Evolutionary conservation across 306 rosid species (phyloP).

Genomic region (Senna siamea): DNA sequence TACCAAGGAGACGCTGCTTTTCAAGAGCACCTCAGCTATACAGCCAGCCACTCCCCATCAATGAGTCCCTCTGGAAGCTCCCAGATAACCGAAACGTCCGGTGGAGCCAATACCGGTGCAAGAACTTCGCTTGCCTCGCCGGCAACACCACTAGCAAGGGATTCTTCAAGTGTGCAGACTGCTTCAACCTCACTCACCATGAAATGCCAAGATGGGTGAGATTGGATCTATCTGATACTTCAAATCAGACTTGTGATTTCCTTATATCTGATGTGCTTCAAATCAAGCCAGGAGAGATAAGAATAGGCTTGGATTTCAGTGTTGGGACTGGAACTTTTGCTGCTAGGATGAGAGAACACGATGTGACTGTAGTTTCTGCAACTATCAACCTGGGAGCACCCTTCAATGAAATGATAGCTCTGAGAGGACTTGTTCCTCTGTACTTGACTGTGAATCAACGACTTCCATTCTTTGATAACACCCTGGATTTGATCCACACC

Average conservation of each 20-base stretch:
- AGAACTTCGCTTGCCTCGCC: constrained; percentile 69
- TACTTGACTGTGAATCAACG: constrained; percentile 72
- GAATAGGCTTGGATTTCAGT: constrained; percentile 76
- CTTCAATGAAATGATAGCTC: constrained; percentile 77
- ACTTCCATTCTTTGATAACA: constrained; percentile 74
- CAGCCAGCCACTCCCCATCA: constrained; percentile 52
- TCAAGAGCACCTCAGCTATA: constrained; percentile 63
- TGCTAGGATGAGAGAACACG: constrained; percentile 70
- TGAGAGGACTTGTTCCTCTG: constrained; percentile 74
- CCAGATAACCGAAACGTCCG: constrained; percentile 75
- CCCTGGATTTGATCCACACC: constrained; percentile 80
- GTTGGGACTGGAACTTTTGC: constrained; percentile 86
- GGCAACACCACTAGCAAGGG: constrained; percentile 49
- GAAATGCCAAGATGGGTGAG: constrained; percentile 72
- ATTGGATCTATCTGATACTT: constrained; percentile 20
- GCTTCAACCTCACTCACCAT: constrained; percentile 70
- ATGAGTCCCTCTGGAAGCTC: constrained; percentile 67
- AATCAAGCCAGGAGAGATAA: constrained; percentile 62
- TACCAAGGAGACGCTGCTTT: constrained; percentile 81
- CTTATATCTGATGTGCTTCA: constrained; percentile 59
- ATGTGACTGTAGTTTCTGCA: constrained; percentile 72
- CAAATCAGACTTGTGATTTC: constrained; percentile 54
- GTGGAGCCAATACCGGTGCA: constrained; percentile 76
- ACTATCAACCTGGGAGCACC: constrained; percentile 77
- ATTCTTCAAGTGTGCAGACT: constrained; percentile 75